Conservation (phyloP, 1,284 basidiomycete genomes). For the Butyriboletus appendiculatus region DNA sequence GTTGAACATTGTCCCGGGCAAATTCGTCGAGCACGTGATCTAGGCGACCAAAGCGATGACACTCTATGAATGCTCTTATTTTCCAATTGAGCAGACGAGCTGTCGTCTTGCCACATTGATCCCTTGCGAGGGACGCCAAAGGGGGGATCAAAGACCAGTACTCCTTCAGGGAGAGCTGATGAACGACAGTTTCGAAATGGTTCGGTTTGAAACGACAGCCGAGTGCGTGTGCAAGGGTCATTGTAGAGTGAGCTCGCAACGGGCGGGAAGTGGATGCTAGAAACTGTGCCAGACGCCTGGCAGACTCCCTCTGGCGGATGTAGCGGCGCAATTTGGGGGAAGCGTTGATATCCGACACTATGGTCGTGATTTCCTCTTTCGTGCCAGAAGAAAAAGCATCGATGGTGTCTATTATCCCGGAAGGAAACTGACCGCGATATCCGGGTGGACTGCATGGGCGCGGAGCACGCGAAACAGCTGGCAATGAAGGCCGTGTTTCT, state of each 20-base stretch:
- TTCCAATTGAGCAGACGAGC: conserved; percentile 68
- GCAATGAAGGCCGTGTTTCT: neutral
- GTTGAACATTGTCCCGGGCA: conserved; percentile 43
- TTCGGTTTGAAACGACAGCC: conserved; percentile 52
- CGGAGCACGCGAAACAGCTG: neutral
- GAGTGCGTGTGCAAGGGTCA: conserved; percentile 49
- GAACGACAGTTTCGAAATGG: conserved; percentile 58
- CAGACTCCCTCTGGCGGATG: conserved; percentile 42
- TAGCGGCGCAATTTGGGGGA: conserved; percentile 32
- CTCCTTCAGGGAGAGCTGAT: conserved; percentile 45
- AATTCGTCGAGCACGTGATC: conserved; percentile 52
- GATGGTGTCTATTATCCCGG: conserved; percentile 27
- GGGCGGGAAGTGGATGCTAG: conserved; percentile 45
- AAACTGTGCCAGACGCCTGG: conserved; percentile 44
- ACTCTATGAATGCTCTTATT: conserved; percentile 56
- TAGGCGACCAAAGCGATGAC: conserved; percentile 47
- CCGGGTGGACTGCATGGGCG: neutral
- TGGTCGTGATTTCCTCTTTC: conserved; percentile 25
- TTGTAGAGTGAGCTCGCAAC: conserved; percentile 42
- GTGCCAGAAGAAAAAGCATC: conserved; percentile 23
- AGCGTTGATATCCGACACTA: conserved; percentile 21
- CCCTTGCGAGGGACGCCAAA: conserved; percentile 47
- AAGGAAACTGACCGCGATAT: conserved; percentile 24
- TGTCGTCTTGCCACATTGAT: conserved; percentile 49
- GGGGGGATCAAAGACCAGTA: conserved; percentile 54